These are phyloP conservation scores for Aspergillus uvarum DNA, from an alignment of 2,329 filamentous ascomycete species.

Conservation along the genomic window DNA sequence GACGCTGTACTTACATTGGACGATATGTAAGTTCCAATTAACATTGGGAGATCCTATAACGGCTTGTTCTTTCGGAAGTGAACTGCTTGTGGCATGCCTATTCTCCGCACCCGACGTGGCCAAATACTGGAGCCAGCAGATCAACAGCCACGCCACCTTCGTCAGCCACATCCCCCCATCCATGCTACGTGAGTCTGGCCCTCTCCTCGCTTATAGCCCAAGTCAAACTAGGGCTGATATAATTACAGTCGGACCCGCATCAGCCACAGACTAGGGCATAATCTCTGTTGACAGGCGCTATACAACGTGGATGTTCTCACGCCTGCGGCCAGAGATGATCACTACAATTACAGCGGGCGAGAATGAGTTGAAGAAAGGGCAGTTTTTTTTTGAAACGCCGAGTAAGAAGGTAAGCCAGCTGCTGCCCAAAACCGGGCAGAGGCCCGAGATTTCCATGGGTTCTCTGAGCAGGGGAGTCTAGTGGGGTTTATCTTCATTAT, in stretches of 20 bases:
- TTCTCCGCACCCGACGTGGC: neutral
- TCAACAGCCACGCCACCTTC: neutral
- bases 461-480: constrained; percentile 7
- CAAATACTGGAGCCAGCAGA: constrained; percentile 8
- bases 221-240: neutral
- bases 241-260: constrained; percentile 1
- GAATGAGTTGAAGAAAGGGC: neutral
- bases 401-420: neutral
- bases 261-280: neutral
- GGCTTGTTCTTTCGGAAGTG: too few species aligned
- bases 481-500: constrained; percentile 2
- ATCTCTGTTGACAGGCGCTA: neutral
- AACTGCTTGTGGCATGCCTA: constrained; percentile 3
- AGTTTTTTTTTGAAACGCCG: too few species aligned
- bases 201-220: neutral
- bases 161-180: neutral
- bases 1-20: too few species aligned
- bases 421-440: neutral
- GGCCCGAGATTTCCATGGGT: constrained; percentile 1
- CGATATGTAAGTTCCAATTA: too few species aligned
- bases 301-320: constrained; percentile 3
- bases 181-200: neutral
- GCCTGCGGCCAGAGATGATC: neutral
- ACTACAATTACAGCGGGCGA: neutral
- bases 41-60: too few species aligned